Evolutionary conservation across 1,284 basidiomycete genomes (phyloP).

Genomic region (Megacollybia platyphylla): DNA sequence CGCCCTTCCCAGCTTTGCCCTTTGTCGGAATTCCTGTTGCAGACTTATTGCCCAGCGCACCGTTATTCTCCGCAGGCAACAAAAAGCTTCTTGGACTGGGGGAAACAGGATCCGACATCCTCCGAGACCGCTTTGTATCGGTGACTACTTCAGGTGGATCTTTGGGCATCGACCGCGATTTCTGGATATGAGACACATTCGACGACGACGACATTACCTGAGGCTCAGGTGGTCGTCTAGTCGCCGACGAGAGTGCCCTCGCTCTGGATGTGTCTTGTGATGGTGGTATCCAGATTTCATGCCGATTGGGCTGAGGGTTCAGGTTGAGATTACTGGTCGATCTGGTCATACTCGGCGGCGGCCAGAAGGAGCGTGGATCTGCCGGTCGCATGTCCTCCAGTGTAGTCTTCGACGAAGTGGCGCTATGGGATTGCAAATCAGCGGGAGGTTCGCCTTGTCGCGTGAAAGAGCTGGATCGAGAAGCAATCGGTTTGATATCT

Average conservation of each 20-base stretch:
- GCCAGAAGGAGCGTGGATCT: not conserved
- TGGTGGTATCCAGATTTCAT: not conserved
- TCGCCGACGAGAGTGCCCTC: not conserved
- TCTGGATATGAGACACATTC: slow-evolving; percentile 9
- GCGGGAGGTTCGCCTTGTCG: too few relatives aligned
- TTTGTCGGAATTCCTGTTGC: slow-evolving; percentile 6
- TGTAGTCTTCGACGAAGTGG: not conserved
- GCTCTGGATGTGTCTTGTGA: not conserved
- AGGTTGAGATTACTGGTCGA: not conserved
- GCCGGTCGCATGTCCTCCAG: not conserved
- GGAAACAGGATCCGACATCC: slow-evolving; percentile 16
- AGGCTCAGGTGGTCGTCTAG: not conserved
- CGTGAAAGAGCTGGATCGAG: not conserved
- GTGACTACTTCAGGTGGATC: slow-evolving; percentile 1
- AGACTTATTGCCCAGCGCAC: not conserved
- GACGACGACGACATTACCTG: not conserved
- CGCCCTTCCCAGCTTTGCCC: slow-evolving; percentile 11
- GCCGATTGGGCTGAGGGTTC: not conserved
- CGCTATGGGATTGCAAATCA: not conserved
- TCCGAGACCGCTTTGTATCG: slow-evolving; percentile 11
- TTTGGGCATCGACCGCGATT: slow-evolving; percentile 10
- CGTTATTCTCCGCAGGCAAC: slow-evolving; percentile 1
- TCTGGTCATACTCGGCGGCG: not conserved
- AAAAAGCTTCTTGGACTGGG: slow-evolving; percentile 10
- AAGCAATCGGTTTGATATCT: not conserved